These are phyloP conservation scores for Knoxia roxburghii DNA, from an alignment of 257 asterid genomes.

Conservation along the genomic window DNA sequence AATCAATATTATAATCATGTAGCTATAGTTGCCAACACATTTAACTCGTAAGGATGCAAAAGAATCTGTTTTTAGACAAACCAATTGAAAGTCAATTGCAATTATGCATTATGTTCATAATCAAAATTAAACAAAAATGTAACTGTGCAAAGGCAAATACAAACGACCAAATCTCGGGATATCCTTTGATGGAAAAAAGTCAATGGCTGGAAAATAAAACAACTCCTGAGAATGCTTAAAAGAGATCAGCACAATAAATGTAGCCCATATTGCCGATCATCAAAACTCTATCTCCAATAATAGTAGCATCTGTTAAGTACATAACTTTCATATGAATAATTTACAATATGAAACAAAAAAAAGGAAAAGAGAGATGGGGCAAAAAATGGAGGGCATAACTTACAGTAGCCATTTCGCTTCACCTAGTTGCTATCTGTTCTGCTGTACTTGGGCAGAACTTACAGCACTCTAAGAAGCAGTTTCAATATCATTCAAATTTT, in stretches of 20 bases:
- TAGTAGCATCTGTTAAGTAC: neutral
- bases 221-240: neutral
- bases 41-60: no score
- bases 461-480: no score
- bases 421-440: no score
- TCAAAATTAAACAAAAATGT: neutral
- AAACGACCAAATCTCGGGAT: neutral
- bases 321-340: neutral
- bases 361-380: neutral
- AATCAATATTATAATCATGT: neutral
- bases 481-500: no score
- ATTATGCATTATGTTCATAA: neutral
- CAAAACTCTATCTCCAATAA: neutral
- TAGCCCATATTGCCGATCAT: no score
- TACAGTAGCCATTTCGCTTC: constrained; percentile 17
- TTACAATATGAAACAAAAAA: neutral
- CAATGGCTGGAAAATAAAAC: neutral
- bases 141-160: neutral
- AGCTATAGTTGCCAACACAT: neutral
- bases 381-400: constrained; percentile 15
- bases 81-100: neutral
- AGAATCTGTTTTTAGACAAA: neutral
- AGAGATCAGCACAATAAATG: no score
- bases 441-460: neutral
- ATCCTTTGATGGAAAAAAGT: neutral